Evolutionary conservation across 192 early-diverging fungal species (phyloP), one percentile per base, ranked within the genome.

Genomic region (Coemansia aciculifera): DNA sequence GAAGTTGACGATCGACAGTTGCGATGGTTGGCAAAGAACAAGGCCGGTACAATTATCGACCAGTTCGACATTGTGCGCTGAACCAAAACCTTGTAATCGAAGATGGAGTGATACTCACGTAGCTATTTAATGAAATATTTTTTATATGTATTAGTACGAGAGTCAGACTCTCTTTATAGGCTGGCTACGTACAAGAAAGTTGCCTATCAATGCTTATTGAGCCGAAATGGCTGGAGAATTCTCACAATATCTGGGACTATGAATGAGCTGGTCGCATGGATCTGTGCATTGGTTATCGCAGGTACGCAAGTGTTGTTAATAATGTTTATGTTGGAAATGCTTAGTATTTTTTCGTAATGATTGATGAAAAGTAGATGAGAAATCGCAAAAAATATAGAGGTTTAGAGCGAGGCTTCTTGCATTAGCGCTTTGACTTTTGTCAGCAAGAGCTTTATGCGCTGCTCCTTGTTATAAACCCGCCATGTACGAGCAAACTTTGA

Each of bases 391-490:
- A 51, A 44, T 60, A 48, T 31, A 42, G n/a, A 66, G 40, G 54
- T 36, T 62, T 71, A 77, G 54, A 77, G 69, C 23, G 70, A 24
- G 0, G 69, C 54, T 13, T 77, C 79, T 32, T 52, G 71, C 54
- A 72, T 64, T n/a, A 63, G 40, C 5, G 62, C 62, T 60, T 69
- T 77, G 59, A 82, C 74, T 71, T 82, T 82, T 27, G 39, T 46
- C 39, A 82, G 51, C 75, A 77, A n/a, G 48, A 64, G 70, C 63
- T 77, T 77, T 39, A 82, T 77, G 27, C 68, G 71, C 31, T 64
- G 75, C 63, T 82, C 79, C 68, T 82, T 77, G 62, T 69, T 77
- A 59, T 74, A 68, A 2, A 77, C 66, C 1, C 79, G 67, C 79
- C 79, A 82, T 24, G 67, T 77, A 3, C 79, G 74, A 21, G 75